phyloP scores from a whole-genome alignment of 2,329 filamentous ascomycete genomes.

The Hypoxylon sp. region DNA sequence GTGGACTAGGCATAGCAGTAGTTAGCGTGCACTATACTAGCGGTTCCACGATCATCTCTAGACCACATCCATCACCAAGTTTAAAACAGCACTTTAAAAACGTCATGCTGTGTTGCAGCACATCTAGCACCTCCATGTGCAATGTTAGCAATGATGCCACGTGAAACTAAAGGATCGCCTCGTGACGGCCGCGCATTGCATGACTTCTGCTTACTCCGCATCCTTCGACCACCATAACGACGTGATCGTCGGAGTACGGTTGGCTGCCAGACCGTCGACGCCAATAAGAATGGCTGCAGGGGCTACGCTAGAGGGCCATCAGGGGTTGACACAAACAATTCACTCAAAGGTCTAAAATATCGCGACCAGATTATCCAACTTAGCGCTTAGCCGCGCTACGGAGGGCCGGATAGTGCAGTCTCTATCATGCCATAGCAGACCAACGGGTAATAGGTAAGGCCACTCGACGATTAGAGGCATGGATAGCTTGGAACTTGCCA shows the following conservation, averaged over 20 bases:
- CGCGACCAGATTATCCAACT: slow-evolving; percentile 20
- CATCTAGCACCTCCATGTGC: slow-evolving; percentile 17
- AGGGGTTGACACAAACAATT: slow-evolving; percentile 26
- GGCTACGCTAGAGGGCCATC: slow-evolving; percentile 15
- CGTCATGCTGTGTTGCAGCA: slow-evolving; percentile 37
- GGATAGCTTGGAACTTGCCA: slow-evolving; percentile 2
- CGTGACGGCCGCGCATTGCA: slow-evolving; percentile 45
- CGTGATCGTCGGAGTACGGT: slow-evolving; percentile 26
- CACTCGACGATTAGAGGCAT: not conserved
- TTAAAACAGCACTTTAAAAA: slow-evolving; percentile 31
- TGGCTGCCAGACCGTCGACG: slow-evolving; percentile 15
- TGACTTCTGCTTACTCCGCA: slow-evolving; percentile 45
- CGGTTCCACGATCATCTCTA: slow-evolving; percentile 5
- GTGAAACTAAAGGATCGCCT: slow-evolving; percentile 45
- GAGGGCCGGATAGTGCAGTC: not conserved
- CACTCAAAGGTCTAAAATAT: slow-evolving; percentile 13
- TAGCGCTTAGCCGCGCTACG: slow-evolving; percentile 9
- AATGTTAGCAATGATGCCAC: slow-evolving; percentile 34
- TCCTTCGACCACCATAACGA: slow-evolving; percentile 30
- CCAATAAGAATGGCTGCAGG: slow-evolving; percentile 21
- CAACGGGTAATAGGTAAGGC: not conserved
- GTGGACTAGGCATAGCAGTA: slow-evolving; percentile 1
- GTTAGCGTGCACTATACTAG: not conserved
- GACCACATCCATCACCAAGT: slow-evolving; percentile 15
- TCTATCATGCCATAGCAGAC: not conserved